Conservation (phyloP, 108 stramenopile species). For the Cyclotella cryptica region DNA sequence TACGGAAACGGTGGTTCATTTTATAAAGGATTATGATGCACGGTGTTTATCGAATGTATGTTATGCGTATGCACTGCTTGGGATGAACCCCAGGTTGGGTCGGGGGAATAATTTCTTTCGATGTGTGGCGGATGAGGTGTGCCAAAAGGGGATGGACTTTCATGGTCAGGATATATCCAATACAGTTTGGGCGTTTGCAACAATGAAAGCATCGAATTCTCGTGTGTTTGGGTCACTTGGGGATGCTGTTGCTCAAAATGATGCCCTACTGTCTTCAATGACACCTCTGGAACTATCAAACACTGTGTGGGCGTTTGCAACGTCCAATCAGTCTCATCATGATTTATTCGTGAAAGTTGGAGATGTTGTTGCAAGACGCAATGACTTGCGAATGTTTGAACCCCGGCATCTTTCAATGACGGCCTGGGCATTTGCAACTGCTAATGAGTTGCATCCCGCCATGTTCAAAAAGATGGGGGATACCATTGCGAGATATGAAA, state of each 20-base stretch:
- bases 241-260: background rate
- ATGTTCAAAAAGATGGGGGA: background rate
- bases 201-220: background rate
- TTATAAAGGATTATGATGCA: background rate
- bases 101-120: background rate
- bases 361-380: background rate
- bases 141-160: background rate
- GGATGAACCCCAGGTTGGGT: background rate
- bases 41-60: background rate
- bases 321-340: background rate
- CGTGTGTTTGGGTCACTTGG: background rate
- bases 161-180: background rate
- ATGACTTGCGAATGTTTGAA: background rate
- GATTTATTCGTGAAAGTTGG: background rate
- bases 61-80: constrained; percentile 4
- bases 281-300: constrained; percentile 16
- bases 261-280: background rate
- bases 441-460: background rate
- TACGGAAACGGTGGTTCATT: background rate
- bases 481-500: background rate
- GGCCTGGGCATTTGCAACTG: background rate
- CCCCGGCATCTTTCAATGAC: background rate
- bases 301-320: constrained; percentile 14
- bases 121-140: background rate
- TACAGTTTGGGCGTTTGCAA: constrained; percentile 21